Evolutionary conservation across 2,329 filamentous ascomycete genomes (phyloP), one percentile per base, ranked within the genome.

Genomic region (Monosporascus sp.): DNA sequence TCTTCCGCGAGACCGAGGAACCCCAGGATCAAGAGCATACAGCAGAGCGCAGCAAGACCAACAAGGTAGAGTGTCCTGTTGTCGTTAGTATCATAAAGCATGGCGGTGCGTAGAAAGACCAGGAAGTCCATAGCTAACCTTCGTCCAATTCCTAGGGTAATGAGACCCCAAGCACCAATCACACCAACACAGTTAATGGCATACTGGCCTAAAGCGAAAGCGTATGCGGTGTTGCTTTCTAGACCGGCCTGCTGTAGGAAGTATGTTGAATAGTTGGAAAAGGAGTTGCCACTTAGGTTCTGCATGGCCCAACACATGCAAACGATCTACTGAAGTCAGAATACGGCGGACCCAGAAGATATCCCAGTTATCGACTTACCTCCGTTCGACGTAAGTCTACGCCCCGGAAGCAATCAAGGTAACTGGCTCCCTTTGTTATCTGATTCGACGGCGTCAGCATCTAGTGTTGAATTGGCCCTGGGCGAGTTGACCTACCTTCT

Each of bases 361-460:
- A 39, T 25, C n/a, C 41, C 31, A 50, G 20, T 47, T 6, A 24
- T n/a, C 38, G 20, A 53, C 60, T 77, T 59, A 87, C 85, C 66
- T 89, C 90, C 2, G 90, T 96, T 25, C 91, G 83, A 53, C 90
- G 86, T 47, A 86, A 75, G 65, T 96, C 86, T 14, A 82, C 80
- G 11, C 90, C 90, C 67, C 80, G 85, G 79, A 96, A 95, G 72
- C 90, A 96, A 69, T 96, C 90, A 61, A 81, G 71, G 69, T 94
- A 96, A 50, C 78, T 84, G 6, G 88, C 83, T 31, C 90, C 90
- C 6, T 75, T 73, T 4, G 88, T 91, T 50, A 90, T 88, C 69
- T 83, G 76, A 8, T 17, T 5, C 24, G 7, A 38, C 38, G 24
- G 51, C 22, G 43, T 57, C 51, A 58, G 48, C 47, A 15, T 37